Evolutionary conservation across 169 alveolate genomes (phyloP).

Genomic region (Plasmodium knowlesi): DNA sequence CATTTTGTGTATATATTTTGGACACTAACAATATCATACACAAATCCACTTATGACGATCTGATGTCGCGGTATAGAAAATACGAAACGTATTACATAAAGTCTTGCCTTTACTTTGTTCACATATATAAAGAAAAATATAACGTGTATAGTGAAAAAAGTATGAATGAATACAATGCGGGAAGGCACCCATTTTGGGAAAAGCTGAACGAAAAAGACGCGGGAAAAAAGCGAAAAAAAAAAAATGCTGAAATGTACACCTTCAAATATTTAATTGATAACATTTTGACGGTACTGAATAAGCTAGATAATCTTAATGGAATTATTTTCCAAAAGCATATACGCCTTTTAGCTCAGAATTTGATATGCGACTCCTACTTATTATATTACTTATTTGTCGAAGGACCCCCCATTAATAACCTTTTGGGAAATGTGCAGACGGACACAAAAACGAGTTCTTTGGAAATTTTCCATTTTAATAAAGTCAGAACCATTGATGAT

Average conservation of each 20-base stretch:
- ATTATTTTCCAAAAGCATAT: constrained; percentile 70
- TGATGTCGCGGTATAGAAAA: constrained; percentile 24
- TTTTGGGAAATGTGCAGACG: constrained; percentile 2
- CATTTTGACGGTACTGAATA: constrained; percentile 52
- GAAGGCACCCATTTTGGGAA: constrained; percentile 1
- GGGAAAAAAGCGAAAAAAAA: constrained; percentile 1
- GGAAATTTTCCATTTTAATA: constrained; percentile 59
- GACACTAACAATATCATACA: constrained; percentile 52
- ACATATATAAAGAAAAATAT: constrained; percentile 57
- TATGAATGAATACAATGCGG: constrained; percentile 7
- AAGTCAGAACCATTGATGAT: constrained; percentile 31
- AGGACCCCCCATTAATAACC: constrained; percentile 43
- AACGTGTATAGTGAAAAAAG: constrained; percentile 55
- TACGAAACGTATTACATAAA: constrained; percentile 45
- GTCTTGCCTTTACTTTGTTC: constrained; percentile 50
- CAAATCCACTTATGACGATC: constrained; percentile 53
- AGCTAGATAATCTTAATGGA: constrained; percentile 60
- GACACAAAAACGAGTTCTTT: constrained; percentile 11
- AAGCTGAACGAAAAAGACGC: constrained; percentile 7
- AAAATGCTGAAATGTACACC: not conserved
- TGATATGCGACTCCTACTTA: constrained; percentile 35
- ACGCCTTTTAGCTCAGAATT: constrained; percentile 24
- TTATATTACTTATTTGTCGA: constrained; percentile 66
- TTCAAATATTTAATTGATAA: constrained; percentile 37
- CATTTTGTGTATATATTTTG: constrained; percentile 40